Conservation (phyloP, 2,329 filamentous ascomycete species). For the Colletotrichum noveboracense region DNA sequence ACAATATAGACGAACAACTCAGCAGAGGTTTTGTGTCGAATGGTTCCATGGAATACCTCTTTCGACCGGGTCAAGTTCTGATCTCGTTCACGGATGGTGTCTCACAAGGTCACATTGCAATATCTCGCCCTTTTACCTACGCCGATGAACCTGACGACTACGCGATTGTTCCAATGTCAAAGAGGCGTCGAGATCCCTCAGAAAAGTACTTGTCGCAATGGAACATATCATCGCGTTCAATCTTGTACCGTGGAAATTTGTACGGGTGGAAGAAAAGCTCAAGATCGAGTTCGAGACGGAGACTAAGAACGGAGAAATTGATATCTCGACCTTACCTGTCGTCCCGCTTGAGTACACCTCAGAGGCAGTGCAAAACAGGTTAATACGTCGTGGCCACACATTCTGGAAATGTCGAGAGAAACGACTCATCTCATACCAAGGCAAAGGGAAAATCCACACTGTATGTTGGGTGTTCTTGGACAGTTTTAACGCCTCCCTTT, state of each 20-base stretch:
- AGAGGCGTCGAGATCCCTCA: background rate
- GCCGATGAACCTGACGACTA: background rate
- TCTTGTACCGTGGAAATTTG: background rate
- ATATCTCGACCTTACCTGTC: background rate
- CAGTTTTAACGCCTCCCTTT: too few species aligned
- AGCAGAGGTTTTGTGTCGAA: background rate
- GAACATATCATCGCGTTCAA: background rate
- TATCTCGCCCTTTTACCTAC: background rate
- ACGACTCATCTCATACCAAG: background rate
- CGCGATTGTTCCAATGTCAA: too few species aligned
- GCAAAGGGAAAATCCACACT: background rate
- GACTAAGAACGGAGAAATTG: background rate
- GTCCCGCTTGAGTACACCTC: background rate
- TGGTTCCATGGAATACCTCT: background rate
- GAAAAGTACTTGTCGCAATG: background rate
- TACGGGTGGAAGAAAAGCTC: background rate
- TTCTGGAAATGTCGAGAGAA: background rate
- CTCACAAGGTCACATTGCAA: background rate
- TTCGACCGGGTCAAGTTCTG: background rate
- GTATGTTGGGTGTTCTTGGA: background rate
- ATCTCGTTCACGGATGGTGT: background rate
- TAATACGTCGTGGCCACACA: background rate
- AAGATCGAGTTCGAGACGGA: background rate
- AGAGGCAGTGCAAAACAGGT: background rate
- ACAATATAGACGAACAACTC: background rate